phyloP scores from a whole-genome alignment of 2,329 filamentous ascomycete species.

The Aplosporella prunicola region DNA sequence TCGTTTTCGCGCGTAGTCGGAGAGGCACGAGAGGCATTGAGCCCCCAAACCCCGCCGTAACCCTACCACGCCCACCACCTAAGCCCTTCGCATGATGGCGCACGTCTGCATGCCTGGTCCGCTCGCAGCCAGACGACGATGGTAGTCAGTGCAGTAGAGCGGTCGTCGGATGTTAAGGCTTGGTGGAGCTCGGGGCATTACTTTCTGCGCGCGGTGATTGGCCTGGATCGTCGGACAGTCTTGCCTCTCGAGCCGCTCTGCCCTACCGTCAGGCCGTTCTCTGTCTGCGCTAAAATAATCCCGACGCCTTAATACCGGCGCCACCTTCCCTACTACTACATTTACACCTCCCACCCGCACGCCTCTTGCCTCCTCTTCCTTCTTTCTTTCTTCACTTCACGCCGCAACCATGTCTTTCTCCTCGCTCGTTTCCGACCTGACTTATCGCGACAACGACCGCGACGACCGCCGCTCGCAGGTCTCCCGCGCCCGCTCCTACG shows the following conservation, averaged over 20 bases:
- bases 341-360: not conserved
- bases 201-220: not conserved
- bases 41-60: too few relatives aligned
- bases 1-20: too few relatives aligned
- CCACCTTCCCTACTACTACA: too few relatives aligned
- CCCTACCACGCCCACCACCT: too few relatives aligned
- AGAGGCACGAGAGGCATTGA: too few relatives aligned
- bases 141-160: too few relatives aligned
- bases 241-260: not conserved
- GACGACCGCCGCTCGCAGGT: conserved; percentile 36
- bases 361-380: not conserved
- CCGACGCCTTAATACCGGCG: too few relatives aligned
- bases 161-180: too few relatives aligned
- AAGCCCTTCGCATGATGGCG: too few relatives aligned
- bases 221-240: not conserved
- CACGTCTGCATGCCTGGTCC: too few relatives aligned
- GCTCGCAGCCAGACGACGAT: too few relatives aligned
- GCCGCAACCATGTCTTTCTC: conserved; percentile 40
- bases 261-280: conserved; percentile 4
- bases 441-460: conserved; percentile 36
- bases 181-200: too few relatives aligned
- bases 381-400: not conserved
- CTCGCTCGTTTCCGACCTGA: conserved; percentile 43
- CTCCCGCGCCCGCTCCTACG: conserved; percentile 40
- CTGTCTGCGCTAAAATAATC: conserved; percentile 8